A percentile compares a stretch with the other conserved stretches of the same genome.
These are phyloP conservation scores for Seminavis robusta DNA, from an alignment of 108 stramenopile genomes.

Conservation along the genomic window DNA sequence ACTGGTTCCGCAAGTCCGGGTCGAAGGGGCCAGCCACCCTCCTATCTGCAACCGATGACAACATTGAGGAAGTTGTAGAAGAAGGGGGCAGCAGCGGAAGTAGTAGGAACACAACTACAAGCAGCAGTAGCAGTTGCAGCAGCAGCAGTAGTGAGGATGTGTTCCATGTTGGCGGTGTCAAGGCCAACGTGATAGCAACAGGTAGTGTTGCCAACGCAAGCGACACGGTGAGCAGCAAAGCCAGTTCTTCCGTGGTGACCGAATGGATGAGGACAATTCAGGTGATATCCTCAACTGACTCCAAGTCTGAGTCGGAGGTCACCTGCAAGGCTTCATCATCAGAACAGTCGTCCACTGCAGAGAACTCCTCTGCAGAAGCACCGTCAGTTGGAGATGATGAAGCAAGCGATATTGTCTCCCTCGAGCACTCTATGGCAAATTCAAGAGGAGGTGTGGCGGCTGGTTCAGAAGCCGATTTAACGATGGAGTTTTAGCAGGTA, in stretches of 20 bases:
- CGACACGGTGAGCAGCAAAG: slow-evolving; percentile 11
- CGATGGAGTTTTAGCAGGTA: too few species aligned
- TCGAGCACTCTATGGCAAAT: slow-evolving; percentile 21
- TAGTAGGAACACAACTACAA: slow-evolving; percentile 5
- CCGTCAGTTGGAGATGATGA: not conserved
- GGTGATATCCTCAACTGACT: slow-evolving; percentile 28
- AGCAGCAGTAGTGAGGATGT: not conserved
- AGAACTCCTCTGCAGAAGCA: slow-evolving; percentile 10
- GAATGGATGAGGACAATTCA: slow-evolving; percentile 47
- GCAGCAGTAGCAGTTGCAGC: not conserved
- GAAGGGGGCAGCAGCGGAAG: slow-evolving; percentile 18
- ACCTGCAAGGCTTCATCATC: slow-evolving; percentile 12
- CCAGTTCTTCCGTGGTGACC: slow-evolving; percentile 21
- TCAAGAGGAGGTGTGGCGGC: too few species aligned
- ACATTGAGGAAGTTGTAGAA: slow-evolving; percentile 12
- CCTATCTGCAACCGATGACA: slow-evolving; percentile 13
- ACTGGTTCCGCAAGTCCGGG: too few species aligned
- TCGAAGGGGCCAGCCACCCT: too few species aligned
- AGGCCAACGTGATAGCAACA: slow-evolving; percentile 6
- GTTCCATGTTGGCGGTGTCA: slow-evolving; percentile 25
- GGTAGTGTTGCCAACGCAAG: not conserved
- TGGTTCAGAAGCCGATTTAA: too few species aligned
- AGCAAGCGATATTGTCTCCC: slow-evolving; percentile 9
- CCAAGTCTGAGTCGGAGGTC: too few species aligned
- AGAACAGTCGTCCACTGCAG: slow-evolving; percentile 7